Percentiles rank a stretch among this genome's conserved stretches.
Evolutionary conservation across 2,329 filamentous ascomycete species (phyloP).

Genomic region (Ophiognomonia clavigignenti-juglandacearum): DNA sequence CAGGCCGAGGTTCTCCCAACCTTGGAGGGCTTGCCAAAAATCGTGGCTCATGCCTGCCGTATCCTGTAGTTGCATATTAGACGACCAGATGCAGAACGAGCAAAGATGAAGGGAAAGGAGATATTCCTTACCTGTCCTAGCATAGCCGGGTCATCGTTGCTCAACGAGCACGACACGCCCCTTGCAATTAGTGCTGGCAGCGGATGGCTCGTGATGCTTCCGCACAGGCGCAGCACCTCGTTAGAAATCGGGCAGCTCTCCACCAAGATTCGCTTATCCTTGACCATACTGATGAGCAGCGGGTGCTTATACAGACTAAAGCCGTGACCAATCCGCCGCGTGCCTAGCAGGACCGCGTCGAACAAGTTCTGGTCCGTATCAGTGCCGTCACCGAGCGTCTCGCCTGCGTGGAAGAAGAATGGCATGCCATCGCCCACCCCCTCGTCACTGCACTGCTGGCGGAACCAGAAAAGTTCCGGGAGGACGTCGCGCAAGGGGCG

Average conservation of each 20-base stretch:
- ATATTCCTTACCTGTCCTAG: slow-evolving; percentile 55
- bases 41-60: slow-evolving; percentile 81
- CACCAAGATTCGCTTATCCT: slow-evolving; percentile 80
- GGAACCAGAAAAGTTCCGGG: slow-evolving; percentile 90
- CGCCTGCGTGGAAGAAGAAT: slow-evolving; percentile 94
- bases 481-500: slow-evolving; percentile 71
- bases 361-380: slow-evolving; percentile 77
- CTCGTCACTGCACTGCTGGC: slow-evolving; percentile 73
- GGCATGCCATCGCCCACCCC: slow-evolving; percentile 66
- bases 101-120: neutral
- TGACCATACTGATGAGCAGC: slow-evolving; percentile 80
- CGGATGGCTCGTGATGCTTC: slow-evolving; percentile 71
- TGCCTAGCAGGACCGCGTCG: slow-evolving; percentile 82
- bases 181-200: slow-evolving; percentile 79
- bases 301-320: slow-evolving; percentile 91
- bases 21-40: slow-evolving; percentile 90
- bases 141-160: slow-evolving; percentile 88
- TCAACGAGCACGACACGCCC: slow-evolving; percentile 77
- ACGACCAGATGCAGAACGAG: neutral
- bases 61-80: slow-evolving; percentile 33
- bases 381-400: slow-evolving; percentile 72
- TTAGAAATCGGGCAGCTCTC: slow-evolving; percentile 92
- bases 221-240: slow-evolving; percentile 75
- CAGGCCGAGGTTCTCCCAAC: slow-evolving; percentile 85
- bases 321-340: slow-evolving; percentile 82